phyloP scores from a whole-genome alignment of 495 filamentous ascomycete species.

The Elasticomyces elasticus region DNA sequence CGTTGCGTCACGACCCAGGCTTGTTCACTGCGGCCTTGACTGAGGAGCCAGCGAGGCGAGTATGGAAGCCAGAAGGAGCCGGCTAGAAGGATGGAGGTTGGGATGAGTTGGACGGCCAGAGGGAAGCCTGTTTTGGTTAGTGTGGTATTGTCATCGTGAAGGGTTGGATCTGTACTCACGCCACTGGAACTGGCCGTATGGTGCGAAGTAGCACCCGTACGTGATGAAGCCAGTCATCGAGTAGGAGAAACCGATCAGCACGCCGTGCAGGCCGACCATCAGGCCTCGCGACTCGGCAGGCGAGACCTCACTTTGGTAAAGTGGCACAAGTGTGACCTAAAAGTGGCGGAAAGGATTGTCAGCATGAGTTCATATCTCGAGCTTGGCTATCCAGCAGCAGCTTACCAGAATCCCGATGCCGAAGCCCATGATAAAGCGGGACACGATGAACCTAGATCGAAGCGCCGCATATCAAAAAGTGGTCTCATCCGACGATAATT shows the following conservation, averaged over 20 bases:
- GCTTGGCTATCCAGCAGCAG: no score
- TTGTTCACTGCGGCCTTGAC: conserved; percentile 27
- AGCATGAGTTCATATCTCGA: background rate
- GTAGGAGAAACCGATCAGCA: conserved; percentile 11
- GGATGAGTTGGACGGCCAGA: conserved; percentile 36
- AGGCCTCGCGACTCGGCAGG: conserved; percentile 4
- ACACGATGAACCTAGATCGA: no score
- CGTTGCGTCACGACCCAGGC: conserved; percentile 14
- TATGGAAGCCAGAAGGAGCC: conserved; percentile 35
- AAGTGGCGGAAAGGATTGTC: background rate
- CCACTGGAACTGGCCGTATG: conserved; percentile 10
- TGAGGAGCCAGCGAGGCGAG: conserved; percentile 42
- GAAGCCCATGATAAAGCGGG: conserved; percentile 13
- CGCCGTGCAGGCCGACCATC: conserved; percentile 7
- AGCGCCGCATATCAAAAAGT: no score
- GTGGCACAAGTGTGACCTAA: conserved; percentile 1
- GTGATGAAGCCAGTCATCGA: conserved; percentile 13
- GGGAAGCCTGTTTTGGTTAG: conserved; percentile 40
- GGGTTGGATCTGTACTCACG: no score
- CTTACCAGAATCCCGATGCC: conserved; percentile 6
- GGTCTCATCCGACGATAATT: no score
- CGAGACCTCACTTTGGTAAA: conserved; percentile 9
- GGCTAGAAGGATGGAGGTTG: conserved; percentile 33
- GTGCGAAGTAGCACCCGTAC: conserved; percentile 14
- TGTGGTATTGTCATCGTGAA: no score